phyloP scores from a whole-genome alignment of 345 rosid species.

The Cardiospermum halicacabum region DNA sequence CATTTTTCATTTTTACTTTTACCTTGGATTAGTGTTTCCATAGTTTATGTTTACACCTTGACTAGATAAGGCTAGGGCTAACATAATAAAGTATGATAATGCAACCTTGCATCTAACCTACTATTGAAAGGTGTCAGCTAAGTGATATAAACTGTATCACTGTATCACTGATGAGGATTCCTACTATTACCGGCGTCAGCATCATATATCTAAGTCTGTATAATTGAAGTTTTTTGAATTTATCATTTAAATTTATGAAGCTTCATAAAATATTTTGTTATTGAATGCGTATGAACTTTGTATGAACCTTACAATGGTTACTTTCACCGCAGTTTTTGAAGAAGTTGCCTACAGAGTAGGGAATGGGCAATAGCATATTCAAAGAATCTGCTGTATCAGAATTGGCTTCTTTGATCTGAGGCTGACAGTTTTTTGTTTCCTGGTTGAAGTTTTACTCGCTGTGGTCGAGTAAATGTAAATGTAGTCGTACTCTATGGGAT shows the following conservation, averaged over 20 bases:
- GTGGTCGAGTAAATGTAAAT: constrained; percentile 13
- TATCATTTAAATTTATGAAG: background rate
- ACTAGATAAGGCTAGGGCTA: background rate
- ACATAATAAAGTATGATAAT: background rate
- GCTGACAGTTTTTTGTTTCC: constrained; percentile 20
- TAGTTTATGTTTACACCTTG: background rate
- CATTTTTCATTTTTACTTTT: background rate
- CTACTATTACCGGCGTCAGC: background rate
- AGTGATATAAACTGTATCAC: background rate
- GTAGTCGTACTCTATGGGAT: constrained; percentile 23
- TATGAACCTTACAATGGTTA: constrained; percentile 42
- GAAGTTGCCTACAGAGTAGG: background rate
- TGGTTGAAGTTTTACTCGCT: constrained; percentile 15
- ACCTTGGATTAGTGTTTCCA: background rate
- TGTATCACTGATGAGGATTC: background rate
- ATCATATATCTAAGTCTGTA: too few species aligned
- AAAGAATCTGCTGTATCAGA: constrained; percentile 9
- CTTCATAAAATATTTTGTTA: too few species aligned
- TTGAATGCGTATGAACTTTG: background rate
- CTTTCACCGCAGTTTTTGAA: constrained; percentile 52
- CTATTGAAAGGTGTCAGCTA: background rate
- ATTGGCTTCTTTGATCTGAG: constrained; percentile 17
- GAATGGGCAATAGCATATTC: constrained; percentile 6
- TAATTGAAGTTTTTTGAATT: background rate
- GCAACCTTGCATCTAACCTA: background rate